A percentile compares a stretch with the other conserved stretches of the same genome.
Evolutionary conservation across 2,329 filamentous ascomycete genomes (phyloP).

Genomic region (Plenodomus tracheiphilus): DNA sequence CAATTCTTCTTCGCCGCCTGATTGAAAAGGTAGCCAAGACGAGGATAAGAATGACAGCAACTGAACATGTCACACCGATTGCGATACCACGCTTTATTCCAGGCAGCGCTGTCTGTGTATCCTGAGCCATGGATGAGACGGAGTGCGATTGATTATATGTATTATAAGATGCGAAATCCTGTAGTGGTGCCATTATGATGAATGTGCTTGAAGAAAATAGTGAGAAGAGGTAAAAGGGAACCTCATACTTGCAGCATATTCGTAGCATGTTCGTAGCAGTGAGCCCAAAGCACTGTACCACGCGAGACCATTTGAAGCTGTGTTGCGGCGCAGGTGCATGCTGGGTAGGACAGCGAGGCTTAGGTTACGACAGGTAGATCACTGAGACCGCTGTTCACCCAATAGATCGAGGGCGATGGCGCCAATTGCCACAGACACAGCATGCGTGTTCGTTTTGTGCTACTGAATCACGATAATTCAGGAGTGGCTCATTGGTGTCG

Average conservation of each 20-base stretch:
- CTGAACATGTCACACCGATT: slow-evolving; percentile 30
- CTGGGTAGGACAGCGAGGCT: background rate
- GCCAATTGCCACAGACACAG: background rate
- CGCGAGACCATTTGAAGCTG: background rate
- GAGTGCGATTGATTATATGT: background rate
- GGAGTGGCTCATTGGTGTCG: background rate
- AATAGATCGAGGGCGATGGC: background rate
- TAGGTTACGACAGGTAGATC: background rate
- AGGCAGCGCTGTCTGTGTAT: slow-evolving; percentile 17
- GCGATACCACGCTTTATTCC: slow-evolving; percentile 37
- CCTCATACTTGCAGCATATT: background rate
- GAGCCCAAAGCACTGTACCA: background rate
- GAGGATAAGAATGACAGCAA: slow-evolving; percentile 25
- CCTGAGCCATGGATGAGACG: background rate
- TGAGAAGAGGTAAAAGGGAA: background rate
- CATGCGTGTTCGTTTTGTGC: background rate
- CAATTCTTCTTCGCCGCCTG: slow-evolving; percentile 16
- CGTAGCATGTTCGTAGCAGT: background rate
- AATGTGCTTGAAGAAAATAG: background rate
- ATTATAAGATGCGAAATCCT: background rate
- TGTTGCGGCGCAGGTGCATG: background rate
- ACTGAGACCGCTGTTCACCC: background rate
- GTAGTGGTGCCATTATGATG: background rate
- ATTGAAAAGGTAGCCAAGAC: slow-evolving; percentile 25
- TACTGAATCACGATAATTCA: background rate